Conservation (phyloP, 2,329 filamentous ascomycete genomes). For the Curvularia sp. region DNA sequence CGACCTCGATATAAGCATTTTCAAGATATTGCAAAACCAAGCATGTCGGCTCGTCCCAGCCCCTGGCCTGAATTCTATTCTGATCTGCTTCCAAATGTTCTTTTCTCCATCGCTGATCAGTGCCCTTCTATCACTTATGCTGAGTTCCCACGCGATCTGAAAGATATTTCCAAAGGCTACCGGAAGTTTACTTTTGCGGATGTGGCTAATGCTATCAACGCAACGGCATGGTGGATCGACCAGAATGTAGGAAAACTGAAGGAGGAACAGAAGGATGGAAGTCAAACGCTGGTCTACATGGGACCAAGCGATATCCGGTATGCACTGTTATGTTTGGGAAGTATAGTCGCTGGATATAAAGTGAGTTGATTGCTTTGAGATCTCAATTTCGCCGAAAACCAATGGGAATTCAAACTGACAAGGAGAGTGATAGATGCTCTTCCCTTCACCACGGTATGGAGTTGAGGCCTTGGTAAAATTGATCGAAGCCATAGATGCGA, state of each 20-base stretch:
- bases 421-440: slow-evolving; percentile 20
- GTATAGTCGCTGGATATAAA: slow-evolving; percentile 52
- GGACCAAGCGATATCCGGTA: slow-evolving; percentile 48
- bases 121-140: slow-evolving; percentile 8
- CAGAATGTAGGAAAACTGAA: slow-evolving; percentile 34
- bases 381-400: neutral
- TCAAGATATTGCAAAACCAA: neutral
- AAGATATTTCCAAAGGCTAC: slow-evolving; percentile 32
- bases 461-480: slow-evolving; percentile 27
- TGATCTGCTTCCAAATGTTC: neutral
- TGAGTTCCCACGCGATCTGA: slow-evolving; percentile 11
- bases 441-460: slow-evolving; percentile 32
- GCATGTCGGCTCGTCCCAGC: neutral
- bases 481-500: slow-evolving; percentile 28
- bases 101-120: neutral
- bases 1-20: neutral
- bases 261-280: slow-evolving; percentile 22
- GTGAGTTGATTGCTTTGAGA: slow-evolving; percentile 14
- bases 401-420: neutral
- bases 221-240: slow-evolving; percentile 37
- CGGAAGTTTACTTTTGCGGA: slow-evolving; percentile 35
- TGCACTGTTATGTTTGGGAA: slow-evolving; percentile 49
- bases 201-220: slow-evolving; percentile 37
- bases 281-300: slow-evolving; percentile 36
- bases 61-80: neutral